Percentiles rank a stretch among this genome's conserved stretches.
Conservation (phyloP, 257 asterid species). For the Petunia axillaris region DNA sequence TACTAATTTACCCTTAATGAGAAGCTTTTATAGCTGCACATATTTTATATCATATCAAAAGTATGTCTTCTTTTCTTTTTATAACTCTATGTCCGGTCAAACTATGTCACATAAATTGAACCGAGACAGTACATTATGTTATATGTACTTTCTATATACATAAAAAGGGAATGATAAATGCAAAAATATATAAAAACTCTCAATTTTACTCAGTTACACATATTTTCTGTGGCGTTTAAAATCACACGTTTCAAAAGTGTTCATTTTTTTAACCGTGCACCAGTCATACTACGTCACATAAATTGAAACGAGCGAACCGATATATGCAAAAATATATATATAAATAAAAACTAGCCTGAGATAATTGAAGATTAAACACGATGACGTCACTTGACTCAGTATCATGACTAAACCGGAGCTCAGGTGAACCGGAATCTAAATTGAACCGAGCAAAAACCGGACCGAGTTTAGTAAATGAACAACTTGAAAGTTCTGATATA, state of each 20-base stretch:
- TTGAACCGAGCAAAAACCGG: slow-evolving; percentile 69
- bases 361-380: slow-evolving; percentile 59
- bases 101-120: no score
- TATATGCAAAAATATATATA: background rate
- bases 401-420: slow-evolving; percentile 59
- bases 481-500: slow-evolving; percentile 67
- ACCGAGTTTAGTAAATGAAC: slow-evolving; percentile 47
- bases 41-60: no score
- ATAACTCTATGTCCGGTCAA: no score
- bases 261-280: background rate
- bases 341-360: slow-evolving; percentile 44
- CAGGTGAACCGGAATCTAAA: slow-evolving; percentile 44
- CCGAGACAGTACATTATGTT: no score
- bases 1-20: no score
- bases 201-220: no score
- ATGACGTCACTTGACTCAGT: slow-evolving; percentile 48
- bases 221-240: no score
- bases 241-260: background rate
- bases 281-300: background rate
- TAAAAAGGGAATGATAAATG: background rate
- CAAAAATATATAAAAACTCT: background rate
- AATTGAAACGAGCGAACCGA: background rate
- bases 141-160: no score
- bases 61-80: no score
- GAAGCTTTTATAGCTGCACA: no score